A percentile compares a stretch with the other conserved stretches of the same genome.
Evolutionary conservation across 805 yeast genomes (phyloP).

Genomic region (Monosporozyma siamensis): DNA sequence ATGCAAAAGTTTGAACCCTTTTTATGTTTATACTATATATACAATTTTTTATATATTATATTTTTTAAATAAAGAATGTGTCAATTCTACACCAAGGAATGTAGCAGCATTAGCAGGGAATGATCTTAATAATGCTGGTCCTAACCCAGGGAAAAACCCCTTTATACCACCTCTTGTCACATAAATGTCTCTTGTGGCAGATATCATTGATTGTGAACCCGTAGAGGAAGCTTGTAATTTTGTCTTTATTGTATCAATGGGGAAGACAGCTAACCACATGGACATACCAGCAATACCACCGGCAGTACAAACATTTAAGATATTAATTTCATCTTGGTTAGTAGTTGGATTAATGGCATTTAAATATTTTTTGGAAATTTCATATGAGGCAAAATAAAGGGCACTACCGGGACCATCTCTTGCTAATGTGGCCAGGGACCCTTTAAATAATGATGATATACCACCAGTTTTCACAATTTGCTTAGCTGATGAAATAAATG

Average conservation of each 20-base stretch:
- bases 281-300: conserved; percentile 96
- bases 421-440: conserved; percentile 84
- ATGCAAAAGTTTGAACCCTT: background rate
- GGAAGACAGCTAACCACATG: conserved; percentile 96
- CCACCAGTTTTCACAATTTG: conserved; percentile 76
- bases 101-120: conserved; percentile 99
- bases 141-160: conserved; percentile 95
- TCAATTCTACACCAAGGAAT: conserved; percentile 87
- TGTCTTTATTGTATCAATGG: conserved; percentile 84
- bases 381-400: conserved; percentile 89
- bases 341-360: conserved; percentile 30
- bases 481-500: conserved; percentile 38
- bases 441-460: conserved; percentile 73
- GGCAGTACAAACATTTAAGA: conserved; percentile 71
- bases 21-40: background rate
- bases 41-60: conserved; percentile 17
- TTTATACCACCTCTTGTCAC: conserved; percentile 61
- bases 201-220: conserved; percentile 43
- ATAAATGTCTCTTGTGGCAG: conserved; percentile 63
- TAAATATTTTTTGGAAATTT: conserved; percentile 57
- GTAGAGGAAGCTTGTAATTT: conserved; percentile 28
- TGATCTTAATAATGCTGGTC: conserved; percentile 87
- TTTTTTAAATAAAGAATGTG: conserved; percentile 36
- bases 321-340: conserved; percentile 44
- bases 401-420: conserved; percentile 99